Percentiles rank a stretch among this genome's conserved stretches.
phyloP scores from a whole-genome alignment of 2,329 filamentous ascomycete species.

The Venturia nashicola region DNA sequence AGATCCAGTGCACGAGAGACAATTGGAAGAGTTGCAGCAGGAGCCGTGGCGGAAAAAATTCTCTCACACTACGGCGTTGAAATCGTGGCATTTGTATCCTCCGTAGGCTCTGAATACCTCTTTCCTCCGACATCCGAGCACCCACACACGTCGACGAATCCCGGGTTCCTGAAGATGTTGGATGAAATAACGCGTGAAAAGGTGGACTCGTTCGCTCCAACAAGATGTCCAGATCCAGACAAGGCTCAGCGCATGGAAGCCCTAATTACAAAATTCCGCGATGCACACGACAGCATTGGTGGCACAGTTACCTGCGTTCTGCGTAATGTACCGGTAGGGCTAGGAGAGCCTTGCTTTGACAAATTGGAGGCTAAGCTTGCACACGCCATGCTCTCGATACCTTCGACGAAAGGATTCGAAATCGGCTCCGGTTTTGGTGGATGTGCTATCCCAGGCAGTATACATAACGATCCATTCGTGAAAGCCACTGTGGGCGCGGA shows the following conservation, averaged over 20 bases:
- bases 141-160: slow-evolving; percentile 60
- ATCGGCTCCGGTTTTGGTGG: slow-evolving; percentile 88
- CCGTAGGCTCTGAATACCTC: slow-evolving; percentile 68
- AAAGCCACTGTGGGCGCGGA: slow-evolving; percentile 15
- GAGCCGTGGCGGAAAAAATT: slow-evolving; percentile 90
- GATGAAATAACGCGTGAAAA: slow-evolving; percentile 58
- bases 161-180: slow-evolving; percentile 64
- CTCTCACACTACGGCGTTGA: slow-evolving; percentile 74
- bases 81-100: slow-evolving; percentile 82
- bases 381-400: slow-evolving; percentile 91
- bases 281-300: slow-evolving; percentile 77
- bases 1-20: slow-evolving; percentile 89
- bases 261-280: slow-evolving; percentile 64
- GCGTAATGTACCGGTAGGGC: slow-evolving; percentile 67
- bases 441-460: slow-evolving; percentile 73
- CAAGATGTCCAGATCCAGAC: slow-evolving; percentile 66
- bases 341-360: slow-evolving; percentile 91
- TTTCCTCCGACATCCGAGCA: slow-evolving; percentile 59
- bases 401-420: slow-evolving; percentile 91
- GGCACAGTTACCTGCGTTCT: slow-evolving; percentile 93
- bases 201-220: slow-evolving; percentile 66
- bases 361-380: slow-evolving; percentile 87
- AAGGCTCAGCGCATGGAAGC: slow-evolving; percentile 56
- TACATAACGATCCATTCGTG: slow-evolving; percentile 83
- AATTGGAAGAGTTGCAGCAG: slow-evolving; percentile 79